Percentiles rank a stretch among this genome's conserved stretches.
Evolutionary conservation across 441 rosid species (phyloP).

Genomic region (Gossypium lobatum): DNA sequence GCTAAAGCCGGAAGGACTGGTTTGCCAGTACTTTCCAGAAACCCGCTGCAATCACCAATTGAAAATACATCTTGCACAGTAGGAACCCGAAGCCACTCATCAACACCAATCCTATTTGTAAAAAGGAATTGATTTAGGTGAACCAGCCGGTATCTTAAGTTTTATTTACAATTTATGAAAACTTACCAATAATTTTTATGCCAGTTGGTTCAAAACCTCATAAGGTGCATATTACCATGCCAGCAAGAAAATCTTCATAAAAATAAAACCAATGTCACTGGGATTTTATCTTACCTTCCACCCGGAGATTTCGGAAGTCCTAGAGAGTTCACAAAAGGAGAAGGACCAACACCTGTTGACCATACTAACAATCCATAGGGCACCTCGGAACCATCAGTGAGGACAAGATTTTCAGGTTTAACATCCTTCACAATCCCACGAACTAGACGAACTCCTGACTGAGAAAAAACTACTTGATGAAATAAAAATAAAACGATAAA

Average conservation of each 20-base stretch:
- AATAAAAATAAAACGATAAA: not conserved
- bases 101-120: conserved; percentile 61
- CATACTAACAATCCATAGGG: conserved; percentile 85
- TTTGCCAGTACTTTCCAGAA: conserved; percentile 71
- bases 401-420: conserved; percentile 57
- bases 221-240: not conserved
- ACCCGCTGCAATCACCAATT: conserved; percentile 88
- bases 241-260: not conserved
- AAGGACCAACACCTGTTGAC: conserved; percentile 95
- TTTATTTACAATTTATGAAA: not conserved
- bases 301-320: conserved; percentile 78
- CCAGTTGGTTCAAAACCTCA: not conserved
- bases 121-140: not conserved
- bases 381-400: conserved; percentile 73
- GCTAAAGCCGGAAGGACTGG: conserved; percentile 89
- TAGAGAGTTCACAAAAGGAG: conserved; percentile 56
- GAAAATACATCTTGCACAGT: conserved; percentile 69
- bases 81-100: conserved; percentile 84
- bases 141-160: not conserved
- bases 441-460: conserved; percentile 86
- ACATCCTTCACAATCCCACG: conserved; percentile 86
- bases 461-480: conserved; percentile 22
- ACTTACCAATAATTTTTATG: not conserved
- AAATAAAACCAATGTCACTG: not conserved
- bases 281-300: conserved; percentile 50